Percentiles rank a stretch among this genome's conserved stretches.
Evolutionary conservation across 225 moss, liverwort and hornwort species (phyloP).

Genomic region (Rhytidiadelphus loreus): DNA sequence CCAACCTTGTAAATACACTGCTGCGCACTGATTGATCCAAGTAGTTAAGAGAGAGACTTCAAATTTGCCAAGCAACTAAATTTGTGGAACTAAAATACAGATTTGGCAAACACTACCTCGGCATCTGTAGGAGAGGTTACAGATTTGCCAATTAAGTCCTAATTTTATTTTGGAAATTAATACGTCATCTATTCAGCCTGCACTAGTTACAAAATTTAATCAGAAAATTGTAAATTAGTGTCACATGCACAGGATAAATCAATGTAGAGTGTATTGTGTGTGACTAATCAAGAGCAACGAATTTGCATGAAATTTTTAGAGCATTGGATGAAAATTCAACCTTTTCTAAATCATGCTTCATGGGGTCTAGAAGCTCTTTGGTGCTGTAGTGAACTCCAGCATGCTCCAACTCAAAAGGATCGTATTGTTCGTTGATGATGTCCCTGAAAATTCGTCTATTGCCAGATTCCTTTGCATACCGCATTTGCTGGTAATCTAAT

Average conservation of each 20-base stretch:
- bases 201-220: neutral
- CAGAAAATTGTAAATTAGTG: neutral
- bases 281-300: neutral
- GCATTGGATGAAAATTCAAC: neutral
- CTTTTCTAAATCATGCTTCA: conserved; percentile 52
- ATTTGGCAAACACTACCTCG: neutral
- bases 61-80: neutral
- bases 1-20: neutral
- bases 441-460: conserved; percentile 29
- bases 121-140: neutral
- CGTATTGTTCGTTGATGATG: conserved; percentile 22
- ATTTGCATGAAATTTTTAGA: neutral
- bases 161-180: too few relatives aligned
- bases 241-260: neutral
- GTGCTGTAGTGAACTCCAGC: conserved; percentile 34
- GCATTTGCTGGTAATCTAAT: conserved; percentile 43
- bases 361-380: conserved; percentile 24
- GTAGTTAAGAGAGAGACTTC: too few relatives aligned
- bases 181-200: too few relatives aligned
- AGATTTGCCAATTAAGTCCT: neutral
- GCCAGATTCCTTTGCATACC: conserved; percentile 29
- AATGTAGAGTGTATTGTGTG: too few relatives aligned
- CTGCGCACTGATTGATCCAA: neutral
- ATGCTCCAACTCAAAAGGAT: conserved; percentile 39
- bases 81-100: neutral